Conservation (phyloP, 768 basidiomycete species). For the Pleurotus djamor region DNA sequence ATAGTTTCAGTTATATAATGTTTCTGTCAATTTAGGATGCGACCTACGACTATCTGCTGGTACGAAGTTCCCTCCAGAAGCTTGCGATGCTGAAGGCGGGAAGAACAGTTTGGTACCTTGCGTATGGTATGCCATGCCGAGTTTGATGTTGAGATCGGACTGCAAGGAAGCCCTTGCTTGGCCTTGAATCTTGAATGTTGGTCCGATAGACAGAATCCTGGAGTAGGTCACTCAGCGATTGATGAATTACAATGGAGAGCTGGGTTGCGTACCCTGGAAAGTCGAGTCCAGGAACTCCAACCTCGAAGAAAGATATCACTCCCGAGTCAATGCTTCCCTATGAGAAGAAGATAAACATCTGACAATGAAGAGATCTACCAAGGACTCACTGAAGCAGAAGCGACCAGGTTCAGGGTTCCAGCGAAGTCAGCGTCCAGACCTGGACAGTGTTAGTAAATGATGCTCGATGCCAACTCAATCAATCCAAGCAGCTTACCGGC, state of each 20-base stretch:
- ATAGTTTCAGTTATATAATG: background rate
- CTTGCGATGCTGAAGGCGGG: conserved; percentile 22
- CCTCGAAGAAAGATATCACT: conserved; percentile 20
- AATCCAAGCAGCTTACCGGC: conserved; percentile 14
- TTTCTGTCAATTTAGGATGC: background rate
- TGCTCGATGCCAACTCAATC: background rate
- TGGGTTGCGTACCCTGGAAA: conserved; percentile 25
- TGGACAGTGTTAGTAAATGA: background rate
- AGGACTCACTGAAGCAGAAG: conserved; percentile 18
- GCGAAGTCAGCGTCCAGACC: conserved; percentile 22
- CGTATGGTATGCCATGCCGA: conserved; percentile 29
- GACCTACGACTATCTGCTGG: conserved; percentile 26
- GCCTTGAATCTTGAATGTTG: conserved; percentile 32
- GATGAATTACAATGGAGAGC: background rate
- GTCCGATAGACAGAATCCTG: conserved; percentile 36
- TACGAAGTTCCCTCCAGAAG: conserved; percentile 20
- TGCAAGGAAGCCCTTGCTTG: conserved; percentile 23
- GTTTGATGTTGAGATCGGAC: conserved; percentile 24
- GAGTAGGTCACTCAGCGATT: background rate
- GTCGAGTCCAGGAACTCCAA: conserved; percentile 26
- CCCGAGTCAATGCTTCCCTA: conserved; percentile 27
- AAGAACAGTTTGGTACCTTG: conserved; percentile 29
- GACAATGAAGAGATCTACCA: background rate
- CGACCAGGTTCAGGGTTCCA: conserved; percentile 24
- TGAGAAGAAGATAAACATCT: no score